phyloP scores from a whole-genome alignment of 1,284 basidiomycete genomes.

The Gymnopus androsaceus region DNA sequence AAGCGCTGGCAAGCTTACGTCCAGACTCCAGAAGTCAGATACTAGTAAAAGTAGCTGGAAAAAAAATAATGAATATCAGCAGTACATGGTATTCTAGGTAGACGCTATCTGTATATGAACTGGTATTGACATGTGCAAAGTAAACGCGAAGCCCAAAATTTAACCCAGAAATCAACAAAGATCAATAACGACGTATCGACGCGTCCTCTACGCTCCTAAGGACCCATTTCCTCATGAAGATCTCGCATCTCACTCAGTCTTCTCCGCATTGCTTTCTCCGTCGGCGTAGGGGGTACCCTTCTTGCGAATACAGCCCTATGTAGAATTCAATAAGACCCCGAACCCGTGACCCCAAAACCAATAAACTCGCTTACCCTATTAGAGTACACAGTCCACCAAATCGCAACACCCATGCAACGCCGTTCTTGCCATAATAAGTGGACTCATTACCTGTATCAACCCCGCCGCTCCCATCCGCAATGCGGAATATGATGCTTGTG shows the following conservation, averaged over 20 bases:
- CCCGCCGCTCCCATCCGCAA: slow-evolving; percentile 62
- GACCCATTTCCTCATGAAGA: slow-evolving; percentile 43
- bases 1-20: too few species aligned
- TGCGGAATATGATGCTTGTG: slow-evolving; percentile 84
- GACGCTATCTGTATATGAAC: too few species aligned
- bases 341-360: slow-evolving; percentile 2
- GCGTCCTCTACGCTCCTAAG: not conserved
- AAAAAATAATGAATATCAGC: too few species aligned
- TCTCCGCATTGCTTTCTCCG: slow-evolving; percentile 84
- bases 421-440: slow-evolving; percentile 78
- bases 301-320: slow-evolving; percentile 74
- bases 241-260: slow-evolving; percentile 79
- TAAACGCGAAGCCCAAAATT: not conserved
- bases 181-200: too few species aligned
- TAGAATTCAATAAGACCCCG: slow-evolving; percentile 18
- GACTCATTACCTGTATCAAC: slow-evolving; percentile 46
- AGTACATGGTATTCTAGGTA: too few species aligned
- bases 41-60: too few species aligned
- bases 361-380: slow-evolving; percentile 28
- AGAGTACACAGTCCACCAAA: slow-evolving; percentile 88
- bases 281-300: slow-evolving; percentile 82
- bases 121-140: too few species aligned
- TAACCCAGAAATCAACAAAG: not conserved
- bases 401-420: slow-evolving; percentile 90
- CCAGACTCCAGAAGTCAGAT: too few species aligned